Evolutionary conservation across 2,329 filamentous ascomycete genomes (phyloP).

Genomic region (Cephalotrichum gorgonifer): DNA sequence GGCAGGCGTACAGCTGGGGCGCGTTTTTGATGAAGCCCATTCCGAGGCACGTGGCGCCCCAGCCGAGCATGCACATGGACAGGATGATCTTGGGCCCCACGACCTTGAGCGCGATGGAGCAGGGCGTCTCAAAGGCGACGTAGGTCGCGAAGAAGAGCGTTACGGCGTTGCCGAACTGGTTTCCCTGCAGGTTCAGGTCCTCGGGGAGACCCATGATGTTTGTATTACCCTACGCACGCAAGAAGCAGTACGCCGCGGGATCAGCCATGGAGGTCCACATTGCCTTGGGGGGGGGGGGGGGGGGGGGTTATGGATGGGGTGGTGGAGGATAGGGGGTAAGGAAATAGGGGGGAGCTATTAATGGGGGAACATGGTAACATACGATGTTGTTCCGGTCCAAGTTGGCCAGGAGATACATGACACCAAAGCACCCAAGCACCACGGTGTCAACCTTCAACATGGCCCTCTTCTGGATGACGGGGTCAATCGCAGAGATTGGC

Average conservation of each 20-base stretch:
- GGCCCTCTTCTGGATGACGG: too few species aligned
- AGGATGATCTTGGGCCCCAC: constrained; percentile 21
- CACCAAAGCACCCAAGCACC: too few species aligned
- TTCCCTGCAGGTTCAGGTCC: constrained; percentile 18
- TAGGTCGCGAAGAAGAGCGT: constrained; percentile 22
- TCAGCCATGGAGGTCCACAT: too few species aligned
- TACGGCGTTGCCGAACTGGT: constrained; percentile 20
- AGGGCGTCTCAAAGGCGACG: constrained; percentile 19
- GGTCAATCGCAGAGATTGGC: too few species aligned
- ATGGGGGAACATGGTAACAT: constrained; percentile 5
- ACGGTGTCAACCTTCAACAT: too few species aligned
- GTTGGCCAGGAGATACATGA: too few species aligned
- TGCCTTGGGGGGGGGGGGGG: too few species aligned
- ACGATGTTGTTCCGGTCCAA: too few species aligned
- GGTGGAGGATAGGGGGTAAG: too few species aligned
- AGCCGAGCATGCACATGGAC: constrained; percentile 11
- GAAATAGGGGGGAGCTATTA: constrained; percentile 1
- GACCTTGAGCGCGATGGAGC: constrained; percentile 20
- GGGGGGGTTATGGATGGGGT: too few species aligned
- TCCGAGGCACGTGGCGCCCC: constrained; percentile 17
- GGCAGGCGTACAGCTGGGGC: constrained; percentile 14
- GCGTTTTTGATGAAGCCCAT: constrained; percentile 19
- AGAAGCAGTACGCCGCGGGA: too few species aligned
- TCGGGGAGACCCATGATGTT: constrained; percentile 21
- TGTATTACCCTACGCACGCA: constrained; percentile 15